These are phyloP conservation scores for Calonectria pseudoturangicola DNA, from an alignment of 2,329 filamentous ascomycete species.

Conservation along the genomic window DNA sequence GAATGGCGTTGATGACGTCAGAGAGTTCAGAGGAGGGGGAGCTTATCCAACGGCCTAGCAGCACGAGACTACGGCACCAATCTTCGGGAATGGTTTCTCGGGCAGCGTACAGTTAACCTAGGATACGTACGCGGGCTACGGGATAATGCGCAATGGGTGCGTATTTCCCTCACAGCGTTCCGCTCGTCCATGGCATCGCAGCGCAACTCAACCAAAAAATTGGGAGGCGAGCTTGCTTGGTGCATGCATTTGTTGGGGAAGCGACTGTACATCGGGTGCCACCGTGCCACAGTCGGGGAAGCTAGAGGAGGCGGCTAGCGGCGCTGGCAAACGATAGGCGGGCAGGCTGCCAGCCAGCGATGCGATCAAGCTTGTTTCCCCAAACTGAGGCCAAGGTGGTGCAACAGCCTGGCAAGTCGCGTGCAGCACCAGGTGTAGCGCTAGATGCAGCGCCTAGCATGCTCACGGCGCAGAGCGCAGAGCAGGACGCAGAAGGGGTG, in stretches of 20 bases:
- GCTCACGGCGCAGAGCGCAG: slow-evolving; percentile 15
- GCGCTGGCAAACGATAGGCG: slow-evolving; percentile 23
- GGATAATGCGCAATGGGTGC: background rate
- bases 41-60: slow-evolving; percentile 21
- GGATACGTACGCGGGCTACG: background rate
- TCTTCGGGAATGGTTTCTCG: slow-evolving; percentile 7
- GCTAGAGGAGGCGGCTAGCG: slow-evolving; percentile 15
- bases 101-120: slow-evolving; percentile 10
- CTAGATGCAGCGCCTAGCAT: background rate
- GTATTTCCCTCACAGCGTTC: background rate
- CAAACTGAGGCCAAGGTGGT: slow-evolving; percentile 11
- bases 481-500: background rate
- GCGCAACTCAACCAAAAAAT: slow-evolving; percentile 30
- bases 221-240: background rate
- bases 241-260: slow-evolving; percentile 39
- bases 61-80: background rate
- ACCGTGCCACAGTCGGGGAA: slow-evolving; percentile 16
- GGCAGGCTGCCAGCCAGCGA: slow-evolving; percentile 3
- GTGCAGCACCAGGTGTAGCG: background rate
- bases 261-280: slow-evolving; percentile 25
- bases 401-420: background rate
- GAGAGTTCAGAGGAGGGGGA: slow-evolving; percentile 23
- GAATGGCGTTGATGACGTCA: slow-evolving; percentile 32
- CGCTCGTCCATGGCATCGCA: slow-evolving; percentile 21
- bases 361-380: slow-evolving; percentile 10